These are phyloP conservation scores for Entelexis sorbosivorans DNA, from an alignment of 1,139 yeast species.

Conservation along the genomic window DNA sequence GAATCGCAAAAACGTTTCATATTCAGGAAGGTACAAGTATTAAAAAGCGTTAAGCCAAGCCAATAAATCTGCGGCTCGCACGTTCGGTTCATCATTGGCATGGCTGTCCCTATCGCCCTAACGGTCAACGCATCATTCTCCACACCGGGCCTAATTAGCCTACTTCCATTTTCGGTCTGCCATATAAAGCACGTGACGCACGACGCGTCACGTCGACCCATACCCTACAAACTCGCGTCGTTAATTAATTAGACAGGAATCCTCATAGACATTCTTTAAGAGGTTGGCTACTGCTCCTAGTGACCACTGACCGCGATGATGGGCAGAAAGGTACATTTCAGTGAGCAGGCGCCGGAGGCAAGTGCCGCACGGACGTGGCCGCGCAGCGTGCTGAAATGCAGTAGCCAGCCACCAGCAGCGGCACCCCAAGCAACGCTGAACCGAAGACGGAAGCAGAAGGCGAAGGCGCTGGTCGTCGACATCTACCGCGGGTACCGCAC, in stretches of 20 bases:
- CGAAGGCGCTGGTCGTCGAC: constrained; percentile 2
- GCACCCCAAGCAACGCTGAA: background rate
- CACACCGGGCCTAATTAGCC: too few species aligned
- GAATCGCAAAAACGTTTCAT: too few species aligned
- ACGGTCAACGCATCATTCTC: too few species aligned
- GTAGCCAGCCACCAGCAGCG: background rate
- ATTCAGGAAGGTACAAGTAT: too few species aligned
- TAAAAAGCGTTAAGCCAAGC: too few species aligned
- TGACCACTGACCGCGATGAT: background rate
- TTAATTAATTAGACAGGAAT: background rate
- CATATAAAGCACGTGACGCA: background rate
- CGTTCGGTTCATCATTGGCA: too few species aligned
- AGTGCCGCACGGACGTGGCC: background rate
- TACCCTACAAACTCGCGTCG: constrained; percentile 2
- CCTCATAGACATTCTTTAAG: background rate
- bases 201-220: constrained; percentile 3
- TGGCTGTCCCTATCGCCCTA: too few species aligned
- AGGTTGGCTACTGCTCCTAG: background rate
- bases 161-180: background rate
- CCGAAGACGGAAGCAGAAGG: constrained; percentile 1
- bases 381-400: background rate
- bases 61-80: too few species aligned
- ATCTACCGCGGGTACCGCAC: constrained; percentile 4
- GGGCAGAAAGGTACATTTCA: background rate
- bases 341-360: background rate